phyloP scores from a whole-genome alignment of 345 rosid genomes.

The Durio zibethinus region DNA sequence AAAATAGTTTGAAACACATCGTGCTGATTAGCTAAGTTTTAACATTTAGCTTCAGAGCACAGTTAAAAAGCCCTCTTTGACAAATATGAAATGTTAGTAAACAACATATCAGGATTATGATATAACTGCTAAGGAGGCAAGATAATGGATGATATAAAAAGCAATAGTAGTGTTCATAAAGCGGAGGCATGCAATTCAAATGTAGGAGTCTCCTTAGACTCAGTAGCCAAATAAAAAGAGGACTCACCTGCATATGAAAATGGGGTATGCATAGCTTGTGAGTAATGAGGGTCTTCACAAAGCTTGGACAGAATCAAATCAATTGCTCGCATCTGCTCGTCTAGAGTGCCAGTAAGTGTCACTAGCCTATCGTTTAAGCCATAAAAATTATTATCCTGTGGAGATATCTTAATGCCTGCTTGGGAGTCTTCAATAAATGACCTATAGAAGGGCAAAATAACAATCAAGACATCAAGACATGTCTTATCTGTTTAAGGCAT shows the following conservation, averaged over 20 bases:
- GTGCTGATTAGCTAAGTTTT: background rate
- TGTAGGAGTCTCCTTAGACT: background rate
- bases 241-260: slow-evolving; percentile 85
- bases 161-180: background rate
- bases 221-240: slow-evolving; percentile 12
- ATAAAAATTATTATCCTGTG: slow-evolving; percentile 76
- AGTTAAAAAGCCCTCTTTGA: background rate
- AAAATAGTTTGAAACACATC: background rate
- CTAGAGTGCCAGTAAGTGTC: slow-evolving; percentile 77
- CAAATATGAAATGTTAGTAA: background rate
- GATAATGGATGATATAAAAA: background rate
- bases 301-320: slow-evolving; percentile 86
- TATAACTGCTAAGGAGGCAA: background rate
- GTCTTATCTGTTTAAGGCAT: background rate
- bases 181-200: background rate
- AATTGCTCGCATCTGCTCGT: slow-evolving; percentile 88
- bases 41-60: background rate
- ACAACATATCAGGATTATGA: background rate
- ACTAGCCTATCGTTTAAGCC: slow-evolving; percentile 95
- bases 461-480: slow-evolving; percentile 31
- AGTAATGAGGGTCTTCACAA: slow-evolving; percentile 77
- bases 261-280: slow-evolving; percentile 77
- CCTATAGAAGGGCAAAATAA: slow-evolving; percentile 41
- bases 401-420: slow-evolving; percentile 93
- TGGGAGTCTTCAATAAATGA: slow-evolving; percentile 95